A percentile compares a stretch with the other conserved stretches of the same genome.
Conservation (phyloP, 495 filamentous ascomycete species). For the Penicillium nucicola region DNA sequence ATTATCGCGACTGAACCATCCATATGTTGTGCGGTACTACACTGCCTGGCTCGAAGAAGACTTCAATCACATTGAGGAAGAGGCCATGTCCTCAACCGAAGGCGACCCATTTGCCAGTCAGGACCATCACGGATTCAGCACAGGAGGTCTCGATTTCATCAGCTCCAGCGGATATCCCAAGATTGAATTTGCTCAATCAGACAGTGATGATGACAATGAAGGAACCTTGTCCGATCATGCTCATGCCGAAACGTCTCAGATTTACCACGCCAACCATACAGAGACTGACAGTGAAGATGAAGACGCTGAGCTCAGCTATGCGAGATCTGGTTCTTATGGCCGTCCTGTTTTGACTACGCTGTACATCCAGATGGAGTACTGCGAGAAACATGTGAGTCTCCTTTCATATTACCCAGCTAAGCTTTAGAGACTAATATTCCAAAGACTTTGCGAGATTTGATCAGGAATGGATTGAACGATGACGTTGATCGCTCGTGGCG, state of each 20-base stretch:
- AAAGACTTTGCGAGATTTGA: constrained; percentile 89
- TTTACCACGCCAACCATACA: background rate
- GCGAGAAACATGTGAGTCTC: constrained; percentile 74
- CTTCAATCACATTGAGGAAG: constrained; percentile 51
- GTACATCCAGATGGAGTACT: constrained; percentile 96
- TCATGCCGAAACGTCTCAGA: constrained; percentile 21
- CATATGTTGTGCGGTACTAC: constrained; percentile 93
- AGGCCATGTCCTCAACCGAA: constrained; percentile 56
- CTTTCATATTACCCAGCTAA: background rate
- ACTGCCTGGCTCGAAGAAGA: constrained; percentile 91
- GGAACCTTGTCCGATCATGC: constrained; percentile 29
- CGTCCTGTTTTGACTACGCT: constrained; percentile 54
- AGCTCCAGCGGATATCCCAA: constrained; percentile 80
- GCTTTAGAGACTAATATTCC: constrained; percentile 12
- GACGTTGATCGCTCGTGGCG: constrained; percentile 80
- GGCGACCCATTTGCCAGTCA: constrained; percentile 38
- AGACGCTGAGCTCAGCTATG: constrained; percentile 27
- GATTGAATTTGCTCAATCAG: constrained; percentile 70
- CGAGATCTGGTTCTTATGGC: constrained; percentile 37
- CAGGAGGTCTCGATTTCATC: constrained; percentile 88
- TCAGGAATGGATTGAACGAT: constrained; percentile 68
- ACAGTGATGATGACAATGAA: constrained; percentile 59
- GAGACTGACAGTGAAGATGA: constrained; percentile 6
- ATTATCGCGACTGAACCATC: constrained; percentile 88
- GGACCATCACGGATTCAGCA: constrained; percentile 65